phyloP scores from a whole-genome alignment of 768 basidiomycete species.

The Xerocomus spinulosus region DNA sequence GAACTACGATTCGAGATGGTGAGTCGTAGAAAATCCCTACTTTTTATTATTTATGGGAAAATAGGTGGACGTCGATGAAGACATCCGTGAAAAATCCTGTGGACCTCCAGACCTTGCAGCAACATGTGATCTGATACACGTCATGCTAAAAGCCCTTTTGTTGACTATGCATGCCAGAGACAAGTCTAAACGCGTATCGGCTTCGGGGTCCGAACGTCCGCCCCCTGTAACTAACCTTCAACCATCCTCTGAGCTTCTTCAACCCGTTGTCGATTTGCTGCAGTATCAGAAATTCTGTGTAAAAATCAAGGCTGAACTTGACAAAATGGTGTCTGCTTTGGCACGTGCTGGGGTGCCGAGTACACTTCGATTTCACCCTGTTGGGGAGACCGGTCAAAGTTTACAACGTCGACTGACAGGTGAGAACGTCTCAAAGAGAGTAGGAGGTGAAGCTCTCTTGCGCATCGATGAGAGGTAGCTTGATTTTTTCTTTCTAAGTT shows the following conservation, averaged over 20 bases:
- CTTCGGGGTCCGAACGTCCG: constrained; percentile 26
- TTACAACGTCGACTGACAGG: constrained; percentile 46
- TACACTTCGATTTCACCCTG: constrained; percentile 52
- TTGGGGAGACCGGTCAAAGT: constrained; percentile 63
- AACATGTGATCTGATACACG: constrained; percentile 66
- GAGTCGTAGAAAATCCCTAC: constrained; percentile 19
- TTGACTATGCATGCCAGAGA: constrained; percentile 52
- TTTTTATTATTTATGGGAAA: constrained; percentile 3
- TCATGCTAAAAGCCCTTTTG: constrained; percentile 58
- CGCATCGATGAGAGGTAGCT: constrained; percentile 63
- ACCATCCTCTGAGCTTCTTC: constrained; percentile 51
- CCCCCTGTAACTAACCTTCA: constrained; percentile 8
- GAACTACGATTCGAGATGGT: constrained; percentile 75
- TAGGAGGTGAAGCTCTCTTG: constrained; percentile 71
- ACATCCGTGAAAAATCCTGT: constrained; percentile 7
- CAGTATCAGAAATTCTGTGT: constrained; percentile 76
- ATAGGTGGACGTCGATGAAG: constrained; percentile 34
- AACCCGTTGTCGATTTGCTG: constrained; percentile 71
- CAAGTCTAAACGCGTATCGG: constrained; percentile 40
- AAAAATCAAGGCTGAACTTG: constrained; percentile 55
- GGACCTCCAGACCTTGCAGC: constrained; percentile 21
- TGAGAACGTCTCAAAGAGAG: constrained; percentile 35
- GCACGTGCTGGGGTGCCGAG: constrained; percentile 50
- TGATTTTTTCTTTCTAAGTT: not conserved
- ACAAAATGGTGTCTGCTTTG: constrained; percentile 46